A percentile compares a stretch with the other conserved stretches of the same genome.
Evolutionary conservation across 2,329 filamentous ascomycete genomes (phyloP).

Genomic region (Exophiala sp.): DNA sequence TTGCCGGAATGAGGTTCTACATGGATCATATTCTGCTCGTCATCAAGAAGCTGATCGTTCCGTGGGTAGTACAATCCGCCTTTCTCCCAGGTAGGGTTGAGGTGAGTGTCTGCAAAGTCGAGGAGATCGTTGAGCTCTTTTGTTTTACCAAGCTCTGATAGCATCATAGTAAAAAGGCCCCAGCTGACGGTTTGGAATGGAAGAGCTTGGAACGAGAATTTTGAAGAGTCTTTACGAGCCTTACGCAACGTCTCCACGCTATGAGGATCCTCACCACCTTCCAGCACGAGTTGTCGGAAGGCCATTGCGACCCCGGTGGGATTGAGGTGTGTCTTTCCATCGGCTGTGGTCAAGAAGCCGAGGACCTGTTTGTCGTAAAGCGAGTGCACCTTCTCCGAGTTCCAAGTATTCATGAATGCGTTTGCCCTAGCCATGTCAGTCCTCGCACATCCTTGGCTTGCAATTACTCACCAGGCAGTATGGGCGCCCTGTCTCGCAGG

Average conservation of each 20-base stretch:
- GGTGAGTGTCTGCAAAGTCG: constrained; percentile 12
- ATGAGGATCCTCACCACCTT: neutral
- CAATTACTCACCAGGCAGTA: constrained; percentile 30
- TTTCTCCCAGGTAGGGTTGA: constrained; percentile 18
- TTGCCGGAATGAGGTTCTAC: constrained; percentile 20
- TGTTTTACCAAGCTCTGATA: constrained; percentile 29
- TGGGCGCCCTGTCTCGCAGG: constrained; percentile 24
- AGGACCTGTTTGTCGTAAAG: constrained; percentile 26
- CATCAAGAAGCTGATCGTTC: constrained; percentile 16
- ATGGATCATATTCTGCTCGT: constrained; percentile 12
- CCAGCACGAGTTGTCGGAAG: neutral
- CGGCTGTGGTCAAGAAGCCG: constrained; percentile 31
- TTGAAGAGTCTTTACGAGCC: neutral
- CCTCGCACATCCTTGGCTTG: constrained; percentile 1
- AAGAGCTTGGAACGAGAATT: neutral
- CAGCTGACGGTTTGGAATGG: constrained; percentile 28
- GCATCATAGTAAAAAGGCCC: constrained; percentile 34
- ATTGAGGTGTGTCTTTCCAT: constrained; percentile 28
- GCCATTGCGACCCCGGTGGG: constrained; percentile 26
- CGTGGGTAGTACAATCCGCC: constrained; percentile 21
- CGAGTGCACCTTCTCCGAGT: constrained; percentile 32
- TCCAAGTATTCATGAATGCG: constrained; percentile 40
- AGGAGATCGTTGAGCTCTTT: constrained; percentile 15
- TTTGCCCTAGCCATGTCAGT: constrained; percentile 24
- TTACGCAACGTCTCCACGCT: constrained; percentile 3